A percentile compares a stretch with the other conserved stretches of the same genome.
These are phyloP conservation scores for Incumbomyces lentus DNA, from an alignment of 2,329 filamentous ascomycete species.

Conservation along the genomic window DNA sequence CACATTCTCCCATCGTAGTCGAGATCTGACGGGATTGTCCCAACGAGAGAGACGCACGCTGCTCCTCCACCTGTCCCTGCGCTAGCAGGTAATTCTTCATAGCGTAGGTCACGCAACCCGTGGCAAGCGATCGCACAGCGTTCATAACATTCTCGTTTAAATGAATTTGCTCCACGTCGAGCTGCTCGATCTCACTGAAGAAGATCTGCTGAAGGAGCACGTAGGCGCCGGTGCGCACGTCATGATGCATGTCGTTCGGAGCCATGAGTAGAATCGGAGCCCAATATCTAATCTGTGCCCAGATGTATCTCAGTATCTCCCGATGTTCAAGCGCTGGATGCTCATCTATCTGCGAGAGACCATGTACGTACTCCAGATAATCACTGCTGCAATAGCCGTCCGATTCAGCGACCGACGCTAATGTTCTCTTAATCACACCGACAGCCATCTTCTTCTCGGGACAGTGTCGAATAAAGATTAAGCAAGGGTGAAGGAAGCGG, in stretches of 20 bases:
- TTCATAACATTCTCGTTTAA: slow-evolving; percentile 7
- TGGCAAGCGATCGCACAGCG: slow-evolving; percentile 10
- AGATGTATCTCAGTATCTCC: slow-evolving; percentile 22
- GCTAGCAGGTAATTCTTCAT: slow-evolving; percentile 11
- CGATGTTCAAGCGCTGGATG: neutral
- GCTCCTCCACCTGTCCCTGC: slow-evolving; percentile 6
- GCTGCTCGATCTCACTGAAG: slow-evolving; percentile 27
- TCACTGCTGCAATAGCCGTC: slow-evolving; percentile 38
- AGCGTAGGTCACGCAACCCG: slow-evolving; percentile 7
- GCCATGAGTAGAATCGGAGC: slow-evolving; percentile 44
- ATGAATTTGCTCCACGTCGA: slow-evolving; percentile 20
- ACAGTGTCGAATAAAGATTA: slow-evolving; percentile 41
- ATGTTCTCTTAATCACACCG: slow-evolving; percentile 31
- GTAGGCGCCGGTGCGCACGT: slow-evolving; percentile 36
- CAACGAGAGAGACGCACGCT: slow-evolving; percentile 8
- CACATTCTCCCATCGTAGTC: slow-evolving; percentile 14
- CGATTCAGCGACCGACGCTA: slow-evolving; percentile 40
- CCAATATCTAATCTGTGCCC: slow-evolving; percentile 38
- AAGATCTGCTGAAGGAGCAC: slow-evolving; percentile 34
- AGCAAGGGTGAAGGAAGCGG: slow-evolving; percentile 49
- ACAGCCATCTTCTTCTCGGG: slow-evolving; percentile 28
- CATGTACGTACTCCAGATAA: slow-evolving; percentile 43
- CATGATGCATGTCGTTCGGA: slow-evolving; percentile 29
- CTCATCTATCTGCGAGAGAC: slow-evolving; percentile 35
- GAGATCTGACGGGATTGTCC: slow-evolving; percentile 17